Evolutionary conservation across 108 stramenopile species (phyloP).

Genomic region (Halocafeteria seosinensis): DNA sequence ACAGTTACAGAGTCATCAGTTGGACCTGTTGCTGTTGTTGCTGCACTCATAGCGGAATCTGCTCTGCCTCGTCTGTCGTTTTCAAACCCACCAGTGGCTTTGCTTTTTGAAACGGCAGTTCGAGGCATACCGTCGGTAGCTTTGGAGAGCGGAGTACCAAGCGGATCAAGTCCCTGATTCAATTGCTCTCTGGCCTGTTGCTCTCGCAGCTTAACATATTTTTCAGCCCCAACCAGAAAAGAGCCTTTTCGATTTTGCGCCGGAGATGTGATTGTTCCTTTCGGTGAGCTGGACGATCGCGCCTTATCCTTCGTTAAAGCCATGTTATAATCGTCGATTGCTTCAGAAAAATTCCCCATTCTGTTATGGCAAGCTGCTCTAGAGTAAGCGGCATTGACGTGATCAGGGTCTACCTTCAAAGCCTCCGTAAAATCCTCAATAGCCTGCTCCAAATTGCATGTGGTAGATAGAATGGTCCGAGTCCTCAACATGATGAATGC

Average conservation of each 20-base stretch:
- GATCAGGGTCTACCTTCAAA: slow-evolving; percentile 9
- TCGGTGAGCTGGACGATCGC: background rate
- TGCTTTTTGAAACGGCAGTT: background rate
- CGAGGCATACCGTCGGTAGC: background rate
- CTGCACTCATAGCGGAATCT: background rate
- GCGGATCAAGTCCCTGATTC: background rate
- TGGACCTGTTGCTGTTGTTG: background rate
- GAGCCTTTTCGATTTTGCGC: background rate
- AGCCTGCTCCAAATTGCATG: too few species aligned
- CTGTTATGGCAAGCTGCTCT: slow-evolving; percentile 18
- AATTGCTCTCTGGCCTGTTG: background rate
- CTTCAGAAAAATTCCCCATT: slow-evolving; percentile 9
- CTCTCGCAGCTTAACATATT: background rate
- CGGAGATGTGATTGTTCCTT: background rate
- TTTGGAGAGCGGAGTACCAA: background rate
- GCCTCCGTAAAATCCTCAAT: slow-evolving; percentile 14
- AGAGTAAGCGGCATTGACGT: slow-evolving; percentile 21
- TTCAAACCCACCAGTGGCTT: background rate
- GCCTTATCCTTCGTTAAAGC: slow-evolving; percentile 13
- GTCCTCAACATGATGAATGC: too few species aligned
- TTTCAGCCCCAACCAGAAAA: slow-evolving; percentile 6
- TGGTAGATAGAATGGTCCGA: too few species aligned
- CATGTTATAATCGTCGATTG: slow-evolving; percentile 28
- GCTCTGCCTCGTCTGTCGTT: background rate
- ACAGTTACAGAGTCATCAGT: too few species aligned